These are phyloP conservation scores for Rhynchospora tenuis DNA, from an alignment of 176 grass and related monocot species.

Conservation along the genomic window DNA sequence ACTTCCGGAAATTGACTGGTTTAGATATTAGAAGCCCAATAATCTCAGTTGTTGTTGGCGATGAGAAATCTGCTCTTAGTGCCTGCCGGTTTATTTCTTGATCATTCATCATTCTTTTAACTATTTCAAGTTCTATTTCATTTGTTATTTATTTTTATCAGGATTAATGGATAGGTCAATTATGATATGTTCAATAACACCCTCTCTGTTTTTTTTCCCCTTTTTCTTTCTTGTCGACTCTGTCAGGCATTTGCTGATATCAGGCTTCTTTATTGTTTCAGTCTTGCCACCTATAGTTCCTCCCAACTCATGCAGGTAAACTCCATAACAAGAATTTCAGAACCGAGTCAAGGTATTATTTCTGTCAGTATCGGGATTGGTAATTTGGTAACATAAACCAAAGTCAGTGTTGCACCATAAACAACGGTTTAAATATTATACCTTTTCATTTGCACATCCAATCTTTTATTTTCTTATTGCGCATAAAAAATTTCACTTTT, in stretches of 20 bases:
- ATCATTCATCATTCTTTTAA: too few relatives aligned
- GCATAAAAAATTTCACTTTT: background rate
- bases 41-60: too few relatives aligned
- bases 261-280: conserved; percentile 28
- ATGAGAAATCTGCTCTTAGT: too few relatives aligned
- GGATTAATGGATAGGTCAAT: too few relatives aligned
- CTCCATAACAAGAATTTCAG: background rate
- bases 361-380: background rate
- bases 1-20: too few relatives aligned
- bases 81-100: too few relatives aligned
- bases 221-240: conserved; percentile 14
- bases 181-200: too few relatives aligned
- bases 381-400: background rate
- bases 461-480: background rate
- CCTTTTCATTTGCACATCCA: background rate
- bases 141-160: too few relatives aligned
- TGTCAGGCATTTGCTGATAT: conserved; percentile 32
- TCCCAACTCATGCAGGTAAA: conserved; percentile 36
- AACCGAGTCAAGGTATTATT: background rate
- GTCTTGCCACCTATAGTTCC: conserved; percentile 36
- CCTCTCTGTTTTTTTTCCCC: background rate
- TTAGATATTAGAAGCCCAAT: too few relatives aligned
- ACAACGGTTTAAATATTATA: background rate
- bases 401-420: background rate
- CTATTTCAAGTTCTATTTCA: too few relatives aligned